Evolutionary conservation across 805 yeast genomes (phyloP).

Genomic region (Saturnispora quitensis): DNA sequence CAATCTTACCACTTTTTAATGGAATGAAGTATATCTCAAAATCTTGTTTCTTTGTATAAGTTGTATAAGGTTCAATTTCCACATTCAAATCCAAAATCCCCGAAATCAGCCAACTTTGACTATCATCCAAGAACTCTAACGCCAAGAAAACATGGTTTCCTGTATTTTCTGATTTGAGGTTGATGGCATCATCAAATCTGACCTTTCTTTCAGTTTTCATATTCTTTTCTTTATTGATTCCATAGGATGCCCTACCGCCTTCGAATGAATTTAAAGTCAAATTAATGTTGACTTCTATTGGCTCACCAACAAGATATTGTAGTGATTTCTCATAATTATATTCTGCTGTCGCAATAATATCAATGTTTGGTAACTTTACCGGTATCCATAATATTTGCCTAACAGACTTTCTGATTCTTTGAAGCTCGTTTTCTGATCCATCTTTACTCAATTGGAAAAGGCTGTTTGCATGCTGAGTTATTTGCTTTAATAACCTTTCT

Average conservation of each 20-base stretch:
- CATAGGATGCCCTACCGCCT: not conserved
- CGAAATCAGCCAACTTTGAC: conserved; percentile 65
- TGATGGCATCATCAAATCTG: conserved; percentile 14
- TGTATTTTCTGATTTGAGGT: conserved; percentile 9
- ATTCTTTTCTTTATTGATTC: conserved; percentile 4
- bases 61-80: conserved; percentile 17
- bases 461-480: conserved; percentile 11
- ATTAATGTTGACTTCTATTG: conserved; percentile 37
- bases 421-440: conserved; percentile 10
- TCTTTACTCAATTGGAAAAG: conserved; percentile 1
- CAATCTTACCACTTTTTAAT: conserved; percentile 61
- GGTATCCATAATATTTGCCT: conserved; percentile 31
- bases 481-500: conserved; percentile 5
- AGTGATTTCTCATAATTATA: conserved; percentile 31
- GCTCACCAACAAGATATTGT: conserved; percentile 54
- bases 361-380: conserved; percentile 55
- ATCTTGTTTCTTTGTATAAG: conserved; percentile 10
- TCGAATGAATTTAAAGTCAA: conserved; percentile 26
- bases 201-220: conserved; percentile 23
- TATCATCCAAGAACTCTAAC: conserved; percentile 29
- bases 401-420: not conserved
- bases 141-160: conserved; percentile 15
- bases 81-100: conserved; percentile 53
- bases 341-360: conserved; percentile 52
- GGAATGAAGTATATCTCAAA: conserved; percentile 55